phyloP scores from a whole-genome alignment of 1,139 yeast genomes.

The Pichia sp. region DNA sequence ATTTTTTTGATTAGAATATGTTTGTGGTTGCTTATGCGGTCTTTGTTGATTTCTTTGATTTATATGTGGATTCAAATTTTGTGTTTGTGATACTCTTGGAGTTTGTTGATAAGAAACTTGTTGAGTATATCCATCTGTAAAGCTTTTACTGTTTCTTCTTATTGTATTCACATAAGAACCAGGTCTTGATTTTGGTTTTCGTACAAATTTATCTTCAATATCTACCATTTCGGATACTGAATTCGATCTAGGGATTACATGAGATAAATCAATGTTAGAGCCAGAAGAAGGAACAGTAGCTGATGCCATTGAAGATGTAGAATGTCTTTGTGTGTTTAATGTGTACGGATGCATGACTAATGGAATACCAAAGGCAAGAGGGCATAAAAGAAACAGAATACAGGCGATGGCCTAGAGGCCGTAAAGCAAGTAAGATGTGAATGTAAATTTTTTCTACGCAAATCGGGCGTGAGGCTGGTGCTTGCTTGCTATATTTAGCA shows the following conservation, averaged over 20 bases:
- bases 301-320: too few species aligned
- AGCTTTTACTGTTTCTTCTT: slow-evolving; percentile 8
- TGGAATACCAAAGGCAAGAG: too few species aligned
- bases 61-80: background rate
- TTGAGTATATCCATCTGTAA: background rate
- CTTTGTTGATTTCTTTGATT: background rate
- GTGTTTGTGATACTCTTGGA: background rate
- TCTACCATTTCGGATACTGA: slow-evolving; percentile 31
- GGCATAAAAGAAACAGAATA: too few species aligned
- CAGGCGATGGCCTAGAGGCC: too few species aligned
- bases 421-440: too few species aligned
- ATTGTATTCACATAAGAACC: slow-evolving; percentile 3
- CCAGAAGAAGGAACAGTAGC: slow-evolving; percentile 15
- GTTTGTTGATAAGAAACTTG: background rate
- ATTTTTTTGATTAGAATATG: background rate
- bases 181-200: slow-evolving; percentile 30
- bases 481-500: too few species aligned
- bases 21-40: background rate
- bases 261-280: slow-evolving; percentile 4
- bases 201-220: slow-evolving; percentile 37
- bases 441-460: too few species aligned
- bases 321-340: too few species aligned
- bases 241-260: slow-evolving; percentile 30
- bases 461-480: too few species aligned
- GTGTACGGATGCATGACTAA: too few species aligned